phyloP scores from a whole-genome alignment of 2,329 filamentous ascomycete species.

The Rutstroemia sp. region DNA sequence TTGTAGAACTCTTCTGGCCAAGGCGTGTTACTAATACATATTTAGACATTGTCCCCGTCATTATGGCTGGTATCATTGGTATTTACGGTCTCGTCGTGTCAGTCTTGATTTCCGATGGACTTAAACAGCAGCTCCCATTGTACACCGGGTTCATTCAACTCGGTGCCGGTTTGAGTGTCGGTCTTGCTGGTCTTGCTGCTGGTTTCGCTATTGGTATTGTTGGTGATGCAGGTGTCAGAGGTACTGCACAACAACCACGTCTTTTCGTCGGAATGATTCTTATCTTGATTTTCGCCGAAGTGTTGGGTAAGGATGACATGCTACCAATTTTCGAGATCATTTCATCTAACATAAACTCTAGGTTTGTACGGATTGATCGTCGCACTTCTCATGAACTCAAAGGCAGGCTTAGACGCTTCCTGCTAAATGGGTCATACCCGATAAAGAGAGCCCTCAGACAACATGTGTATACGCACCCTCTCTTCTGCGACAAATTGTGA shows the following conservation, averaged over 20 bases:
- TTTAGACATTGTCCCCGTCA: slow-evolving; percentile 95
- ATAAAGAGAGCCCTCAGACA: slow-evolving; percentile 24
- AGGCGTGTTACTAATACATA: slow-evolving; percentile 13
- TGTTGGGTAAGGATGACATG: slow-evolving; percentile 54
- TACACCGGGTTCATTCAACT: slow-evolving; percentile 83
- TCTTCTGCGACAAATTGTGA: slow-evolving; percentile 23
- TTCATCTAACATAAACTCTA: slow-evolving; percentile 33
- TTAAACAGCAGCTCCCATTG: slow-evolving; percentile 64
- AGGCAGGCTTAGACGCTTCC: slow-evolving; percentile 57
- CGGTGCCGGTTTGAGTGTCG: slow-evolving; percentile 74
- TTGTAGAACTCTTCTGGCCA: slow-evolving; percentile 7
- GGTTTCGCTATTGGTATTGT: slow-evolving; percentile 85
- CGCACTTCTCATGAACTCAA: slow-evolving; percentile 98
- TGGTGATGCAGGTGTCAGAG: slow-evolving; percentile 81
- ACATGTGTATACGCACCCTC: slow-evolving; percentile 20
- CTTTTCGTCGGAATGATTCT: slow-evolving; percentile 75
- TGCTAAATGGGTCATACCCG: slow-evolving; percentile 42
- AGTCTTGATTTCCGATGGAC: slow-evolving; percentile 74
- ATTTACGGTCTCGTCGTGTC: slow-evolving; percentile 92
- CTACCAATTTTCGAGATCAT: slow-evolving; percentile 8
- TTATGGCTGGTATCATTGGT: slow-evolving; percentile 99
- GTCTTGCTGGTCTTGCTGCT: slow-evolving; percentile 75
- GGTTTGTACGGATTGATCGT: slow-evolving; percentile 99
- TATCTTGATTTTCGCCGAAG: slow-evolving; percentile 81
- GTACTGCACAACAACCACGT: slow-evolving; percentile 63